These are phyloP conservation scores for Paraphaeosphaeria sporulosa DNA, from an alignment of 2,329 filamentous ascomycete species.

Conservation along the genomic window DNA sequence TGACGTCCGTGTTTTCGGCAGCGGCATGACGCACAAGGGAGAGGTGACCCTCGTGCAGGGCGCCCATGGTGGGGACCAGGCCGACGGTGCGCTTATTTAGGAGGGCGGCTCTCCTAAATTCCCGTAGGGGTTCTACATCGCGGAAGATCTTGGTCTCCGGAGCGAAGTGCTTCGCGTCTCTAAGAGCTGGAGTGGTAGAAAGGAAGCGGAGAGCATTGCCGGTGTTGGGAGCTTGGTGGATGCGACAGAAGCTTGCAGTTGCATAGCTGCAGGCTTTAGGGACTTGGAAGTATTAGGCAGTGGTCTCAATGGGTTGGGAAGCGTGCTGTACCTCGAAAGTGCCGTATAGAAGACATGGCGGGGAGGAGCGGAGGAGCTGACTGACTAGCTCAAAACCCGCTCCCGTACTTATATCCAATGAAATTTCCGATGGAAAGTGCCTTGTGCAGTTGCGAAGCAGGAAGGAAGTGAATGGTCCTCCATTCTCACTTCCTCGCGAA, in stretches of 20 bases:
- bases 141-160: constrained; percentile 73
- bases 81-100: constrained; percentile 76
- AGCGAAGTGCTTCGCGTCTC: constrained; percentile 24
- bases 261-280: constrained; percentile 14
- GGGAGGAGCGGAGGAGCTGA: constrained; percentile 31
- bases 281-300: constrained; percentile 25
- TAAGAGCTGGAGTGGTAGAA: constrained; percentile 27
- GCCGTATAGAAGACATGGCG: constrained; percentile 35
- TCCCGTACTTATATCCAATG: constrained; percentile 15
- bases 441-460: constrained; percentile 16
- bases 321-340: constrained; percentile 26
- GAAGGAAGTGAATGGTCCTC: constrained; percentile 15
- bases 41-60: constrained; percentile 90
- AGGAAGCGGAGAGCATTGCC: constrained; percentile 22
- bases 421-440: constrained; percentile 14
- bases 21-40: constrained; percentile 86
- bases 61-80: constrained; percentile 97
- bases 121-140: constrained; percentile 73
- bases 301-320: constrained; percentile 20
- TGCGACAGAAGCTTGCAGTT: constrained; percentile 11
- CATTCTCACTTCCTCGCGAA: constrained; percentile 27
- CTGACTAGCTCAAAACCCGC: constrained; percentile 9
- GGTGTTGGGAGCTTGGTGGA: not conserved
- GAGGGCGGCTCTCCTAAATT: constrained; percentile 72
- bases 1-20: constrained; percentile 81